phyloP scores from a whole-genome alignment of 1,284 basidiomycete genomes.

The Laetiporus sulphureus region DNA sequence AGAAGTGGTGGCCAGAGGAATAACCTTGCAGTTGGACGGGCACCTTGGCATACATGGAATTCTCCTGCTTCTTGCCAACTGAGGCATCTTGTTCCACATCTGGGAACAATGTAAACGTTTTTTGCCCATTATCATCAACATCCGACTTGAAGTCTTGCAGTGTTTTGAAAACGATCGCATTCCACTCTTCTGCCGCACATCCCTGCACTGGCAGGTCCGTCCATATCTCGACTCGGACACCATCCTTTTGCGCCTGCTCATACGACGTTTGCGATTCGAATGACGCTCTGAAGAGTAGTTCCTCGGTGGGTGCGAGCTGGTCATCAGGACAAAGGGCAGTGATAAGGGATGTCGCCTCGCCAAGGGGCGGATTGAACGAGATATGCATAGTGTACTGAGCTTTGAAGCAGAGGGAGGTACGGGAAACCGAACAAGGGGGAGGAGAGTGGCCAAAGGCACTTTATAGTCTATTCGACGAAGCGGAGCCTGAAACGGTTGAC shows the following conservation, averaged over 20 bases:
- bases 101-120: constrained; percentile 4
- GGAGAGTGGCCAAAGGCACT: too few species aligned
- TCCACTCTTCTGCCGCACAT: constrained; percentile 19
- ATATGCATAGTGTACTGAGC: constrained; percentile 11
- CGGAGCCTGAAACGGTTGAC: too few species aligned
- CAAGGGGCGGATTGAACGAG: constrained; percentile 17
- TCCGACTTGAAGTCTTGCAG: constrained; percentile 3
- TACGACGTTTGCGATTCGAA: constrained; percentile 19
- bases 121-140: not conserved
- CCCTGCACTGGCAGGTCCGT: constrained; percentile 21
- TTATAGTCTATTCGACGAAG: too few species aligned
- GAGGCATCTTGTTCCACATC: constrained; percentile 4
- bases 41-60: constrained; percentile 11
- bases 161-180: constrained; percentile 16
- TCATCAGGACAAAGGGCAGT: constrained; percentile 9
- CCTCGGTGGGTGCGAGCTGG: constrained; percentile 8
- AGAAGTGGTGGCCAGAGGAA: constrained; percentile 14
- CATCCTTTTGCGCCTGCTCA: constrained; percentile 17
- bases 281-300: constrained; percentile 20
- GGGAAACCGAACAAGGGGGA: not conserved
- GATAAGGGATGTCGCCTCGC: constrained; percentile 9
- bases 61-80: constrained; percentile 1
- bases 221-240: constrained; percentile 24
- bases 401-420: not conserved
- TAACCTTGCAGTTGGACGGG: constrained; percentile 9